Base-by-base conservation (phyloP, 2,329 filamentous ascomycete genomes). In the Ceratocystis huliohia region DNA sequence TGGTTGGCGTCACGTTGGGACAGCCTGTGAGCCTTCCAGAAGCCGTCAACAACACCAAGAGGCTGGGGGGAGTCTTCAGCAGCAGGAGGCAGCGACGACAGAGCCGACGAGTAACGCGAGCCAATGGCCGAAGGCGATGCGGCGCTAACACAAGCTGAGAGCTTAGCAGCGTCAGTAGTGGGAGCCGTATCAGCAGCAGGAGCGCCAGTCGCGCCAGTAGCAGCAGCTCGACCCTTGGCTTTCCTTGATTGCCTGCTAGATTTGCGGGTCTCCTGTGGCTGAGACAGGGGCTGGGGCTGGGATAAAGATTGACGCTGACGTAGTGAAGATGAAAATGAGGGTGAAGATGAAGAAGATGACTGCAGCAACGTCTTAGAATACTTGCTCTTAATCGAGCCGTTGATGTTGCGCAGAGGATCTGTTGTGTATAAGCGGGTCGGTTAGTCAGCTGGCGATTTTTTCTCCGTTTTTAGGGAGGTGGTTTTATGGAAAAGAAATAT, bases 391-490 rank as follows among this genome's bases (percentile, higher is more conserved):
- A 68, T 61, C 17, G 64, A 68, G 48, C 66, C 66, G 53, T 66
- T 64, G 33, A 68, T 50, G 65, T 68, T 68, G 44, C 64, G 64
- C 37, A 68, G 59, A 28, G 64, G 59, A 57, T 68, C 66, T 68
- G 37, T 41, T 41, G 13, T 41, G 53, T 63, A 65, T 63, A 66
- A 48, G 65, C 57, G 59, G 61, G 59, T 66, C 45, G 37, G 65
- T 66, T 66, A 66, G 66, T 64, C 50, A 67, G 61, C 66, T 59
- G 56, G 50, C 44, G 64, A 46, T 65, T 65, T 59, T 57, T 65
- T 59, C 44, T 59, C 33, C 17, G 56, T 59, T 33, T 65, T 59
- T 59, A 59, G 56, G 56, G 56, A 41, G 28, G 56, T 33, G 56
- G 3, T 33, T 59, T 59, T 37, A 33, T 63, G 61, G 46, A 63